phyloP scores from a whole-genome alignment of 2,329 filamentous ascomycete genomes.

The Exophiala bonariae region DNA sequence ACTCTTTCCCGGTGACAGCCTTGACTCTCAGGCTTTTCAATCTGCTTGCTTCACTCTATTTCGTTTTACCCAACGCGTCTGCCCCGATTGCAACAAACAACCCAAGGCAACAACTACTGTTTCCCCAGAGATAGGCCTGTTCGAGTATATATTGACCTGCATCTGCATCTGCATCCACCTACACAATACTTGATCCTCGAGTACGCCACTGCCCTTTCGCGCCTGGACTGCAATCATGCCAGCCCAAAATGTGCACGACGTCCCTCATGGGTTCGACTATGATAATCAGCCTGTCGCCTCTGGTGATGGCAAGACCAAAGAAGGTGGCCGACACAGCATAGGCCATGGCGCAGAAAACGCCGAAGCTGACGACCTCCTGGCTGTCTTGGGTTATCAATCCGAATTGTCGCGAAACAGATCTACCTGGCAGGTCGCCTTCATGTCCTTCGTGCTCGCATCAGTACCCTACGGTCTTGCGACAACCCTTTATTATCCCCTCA shows the following conservation, averaged over 20 bases:
- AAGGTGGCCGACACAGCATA: background rate
- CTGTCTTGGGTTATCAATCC: slow-evolving; percentile 22
- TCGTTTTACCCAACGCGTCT: no score
- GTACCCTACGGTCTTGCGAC: slow-evolving; percentile 74
- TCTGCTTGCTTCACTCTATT: no score
- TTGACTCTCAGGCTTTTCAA: no score
- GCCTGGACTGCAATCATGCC: background rate
- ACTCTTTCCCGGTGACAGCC: no score
- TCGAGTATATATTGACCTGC: no score
- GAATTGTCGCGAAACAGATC: slow-evolving; percentile 20
- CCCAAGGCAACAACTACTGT: no score
- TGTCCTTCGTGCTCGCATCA: slow-evolving; percentile 66
- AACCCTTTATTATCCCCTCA: slow-evolving; percentile 66
- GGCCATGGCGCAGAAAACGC: background rate
- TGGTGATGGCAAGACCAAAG: background rate
- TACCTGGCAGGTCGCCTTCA: slow-evolving; percentile 26
- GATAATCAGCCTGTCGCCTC: background rate
- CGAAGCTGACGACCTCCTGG: slow-evolving; percentile 19
- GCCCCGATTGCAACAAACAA: no score
- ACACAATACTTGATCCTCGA: no score
- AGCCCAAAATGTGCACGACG: no score
- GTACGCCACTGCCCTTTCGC: no score
- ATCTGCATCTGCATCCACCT: no score
- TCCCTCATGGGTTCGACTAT: slow-evolving; percentile 3
- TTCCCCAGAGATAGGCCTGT: no score